A percentile compares a stretch with the other conserved stretches of the same genome.
Evolutionary conservation across 2,329 filamentous ascomycete genomes (phyloP).

Genomic region (Aspergillus quadrilineatus): DNA sequence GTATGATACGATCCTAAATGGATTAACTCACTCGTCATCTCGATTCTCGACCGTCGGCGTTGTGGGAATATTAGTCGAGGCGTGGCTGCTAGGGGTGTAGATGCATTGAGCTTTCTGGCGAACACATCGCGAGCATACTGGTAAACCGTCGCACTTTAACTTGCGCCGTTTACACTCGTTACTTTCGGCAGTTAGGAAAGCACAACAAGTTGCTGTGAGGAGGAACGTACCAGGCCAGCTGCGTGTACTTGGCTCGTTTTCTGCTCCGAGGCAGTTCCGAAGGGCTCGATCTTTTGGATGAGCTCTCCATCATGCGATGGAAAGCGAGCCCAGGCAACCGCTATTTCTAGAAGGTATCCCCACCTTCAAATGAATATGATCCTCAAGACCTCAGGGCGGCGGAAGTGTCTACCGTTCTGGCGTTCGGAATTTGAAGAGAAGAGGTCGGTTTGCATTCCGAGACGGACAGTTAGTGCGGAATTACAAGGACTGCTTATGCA

Average conservation of each 20-base stretch:
- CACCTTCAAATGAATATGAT: not conserved
- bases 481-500: not conserved
- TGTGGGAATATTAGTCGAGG: not conserved
- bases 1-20: not conserved
- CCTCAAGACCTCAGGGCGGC: not conserved
- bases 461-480: slow-evolving; percentile 3
- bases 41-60: slow-evolving; percentile 12
- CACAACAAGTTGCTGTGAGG: not conserved
- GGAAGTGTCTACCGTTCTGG: not conserved
- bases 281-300: slow-evolving; percentile 7
- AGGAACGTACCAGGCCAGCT: slow-evolving; percentile 33
- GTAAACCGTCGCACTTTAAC: slow-evolving; percentile 72
- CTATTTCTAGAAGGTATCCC: not conserved
- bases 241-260: slow-evolving; percentile 39
- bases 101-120: slow-evolving; percentile 62
- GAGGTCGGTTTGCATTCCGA: slow-evolving; percentile 2
- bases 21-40: slow-evolving; percentile 21
- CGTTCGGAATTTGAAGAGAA: not conserved
- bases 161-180: slow-evolving; percentile 75
- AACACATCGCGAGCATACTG: slow-evolving; percentile 64
- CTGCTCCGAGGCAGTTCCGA: slow-evolving; percentile 24
- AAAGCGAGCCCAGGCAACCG: not conserved
- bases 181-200: slow-evolving; percentile 37
- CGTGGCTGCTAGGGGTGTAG: slow-evolving; percentile 63
- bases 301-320: slow-evolving; percentile 9